Evolutionary conservation across 805 yeast genomes (phyloP).

Genomic region (Saturnispora diversa): DNA sequence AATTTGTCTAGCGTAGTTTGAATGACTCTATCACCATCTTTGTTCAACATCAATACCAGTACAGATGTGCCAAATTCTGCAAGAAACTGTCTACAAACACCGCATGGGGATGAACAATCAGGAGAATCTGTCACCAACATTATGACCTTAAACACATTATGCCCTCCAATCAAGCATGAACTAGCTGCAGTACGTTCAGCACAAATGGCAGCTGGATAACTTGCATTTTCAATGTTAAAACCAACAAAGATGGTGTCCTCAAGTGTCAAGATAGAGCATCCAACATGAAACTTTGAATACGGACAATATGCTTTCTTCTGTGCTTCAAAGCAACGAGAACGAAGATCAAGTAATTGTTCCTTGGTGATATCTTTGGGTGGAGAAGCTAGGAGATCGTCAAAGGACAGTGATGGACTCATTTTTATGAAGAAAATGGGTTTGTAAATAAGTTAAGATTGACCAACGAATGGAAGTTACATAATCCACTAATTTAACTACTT

Average conservation of each 20-base stretch:
- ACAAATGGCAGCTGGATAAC: constrained; percentile 70
- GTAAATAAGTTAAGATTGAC: constrained; percentile 1
- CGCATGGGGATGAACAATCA: constrained; percentile 75
- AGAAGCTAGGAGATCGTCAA: constrained; percentile 2
- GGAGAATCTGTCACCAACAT: constrained; percentile 60
- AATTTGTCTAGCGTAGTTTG: constrained; percentile 50
- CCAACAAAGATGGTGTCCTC: constrained; percentile 50
- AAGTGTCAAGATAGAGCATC: constrained; percentile 58
- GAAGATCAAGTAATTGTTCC: neutral
- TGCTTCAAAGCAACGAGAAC: constrained; percentile 13
- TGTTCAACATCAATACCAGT: constrained; percentile 63
- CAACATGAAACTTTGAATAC: constrained; percentile 75
- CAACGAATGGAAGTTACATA: neutral
- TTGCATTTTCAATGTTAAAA: constrained; percentile 90
- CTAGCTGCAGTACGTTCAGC: constrained; percentile 67
- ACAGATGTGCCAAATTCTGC: constrained; percentile 62
- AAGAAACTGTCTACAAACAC: constrained; percentile 85
- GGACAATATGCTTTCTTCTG: constrained; percentile 51
- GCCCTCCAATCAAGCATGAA: constrained; percentile 42
- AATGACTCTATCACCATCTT: constrained; percentile 39
- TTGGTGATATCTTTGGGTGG: neutral
- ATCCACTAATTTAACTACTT: constrained; percentile 35
- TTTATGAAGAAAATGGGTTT: constrained; percentile 1
- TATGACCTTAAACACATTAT: constrained; percentile 43
- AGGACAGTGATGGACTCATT: neutral